Percentiles rank a stretch among this genome's conserved stretches.
These are phyloP conservation scores for Erigeron philadelphicus DNA, from an alignment of 140 eudicot species.

Conservation along the genomic window DNA sequence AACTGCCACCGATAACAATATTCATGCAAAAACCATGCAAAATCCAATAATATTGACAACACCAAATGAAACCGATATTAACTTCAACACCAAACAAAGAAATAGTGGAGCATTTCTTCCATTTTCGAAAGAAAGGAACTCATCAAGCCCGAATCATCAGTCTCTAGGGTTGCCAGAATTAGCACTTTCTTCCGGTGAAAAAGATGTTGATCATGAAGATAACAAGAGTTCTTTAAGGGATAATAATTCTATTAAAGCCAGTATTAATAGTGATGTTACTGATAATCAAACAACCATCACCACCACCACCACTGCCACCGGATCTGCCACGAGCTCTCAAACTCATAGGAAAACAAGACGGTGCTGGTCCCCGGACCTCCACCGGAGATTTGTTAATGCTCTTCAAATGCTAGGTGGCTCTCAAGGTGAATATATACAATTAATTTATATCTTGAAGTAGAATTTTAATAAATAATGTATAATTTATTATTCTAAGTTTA, in stretches of 20 bases:
- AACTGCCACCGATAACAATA: conserved; percentile 17
- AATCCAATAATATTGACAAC: conserved; percentile 25
- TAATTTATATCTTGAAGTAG: neutral
- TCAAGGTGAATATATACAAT: conserved; percentile 58
- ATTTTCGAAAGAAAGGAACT: conserved; percentile 45
- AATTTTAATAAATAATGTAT: neutral
- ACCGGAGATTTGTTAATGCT: conserved; percentile 92
- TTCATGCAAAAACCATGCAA: conserved; percentile 29
- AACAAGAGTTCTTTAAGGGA: conserved; percentile 38
- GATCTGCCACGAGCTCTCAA: conserved; percentile 40
- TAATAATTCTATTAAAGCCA: conserved; percentile 32
- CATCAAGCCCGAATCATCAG: conserved; percentile 31
- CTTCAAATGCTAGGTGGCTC: conserved; percentile 98
- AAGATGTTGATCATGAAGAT: conserved; percentile 46
- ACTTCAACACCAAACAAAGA: conserved; percentile 40
- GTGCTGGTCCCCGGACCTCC: conserved; percentile 99
- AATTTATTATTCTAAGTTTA: neutral
- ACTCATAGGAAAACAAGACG: conserved; percentile 82
- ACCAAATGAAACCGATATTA: conserved; percentile 39
- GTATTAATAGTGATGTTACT: conserved; percentile 21
- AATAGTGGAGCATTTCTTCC: conserved; percentile 77
- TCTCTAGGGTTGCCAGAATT: conserved; percentile 45
- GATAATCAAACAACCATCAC: conserved; percentile 42
- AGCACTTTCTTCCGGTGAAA: conserved; percentile 66
- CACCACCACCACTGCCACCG: conserved; percentile 21